phyloP scores from a whole-genome alignment of 2,329 filamentous ascomycete genomes.

The Zymoseptoria pseudotritici region DNA sequence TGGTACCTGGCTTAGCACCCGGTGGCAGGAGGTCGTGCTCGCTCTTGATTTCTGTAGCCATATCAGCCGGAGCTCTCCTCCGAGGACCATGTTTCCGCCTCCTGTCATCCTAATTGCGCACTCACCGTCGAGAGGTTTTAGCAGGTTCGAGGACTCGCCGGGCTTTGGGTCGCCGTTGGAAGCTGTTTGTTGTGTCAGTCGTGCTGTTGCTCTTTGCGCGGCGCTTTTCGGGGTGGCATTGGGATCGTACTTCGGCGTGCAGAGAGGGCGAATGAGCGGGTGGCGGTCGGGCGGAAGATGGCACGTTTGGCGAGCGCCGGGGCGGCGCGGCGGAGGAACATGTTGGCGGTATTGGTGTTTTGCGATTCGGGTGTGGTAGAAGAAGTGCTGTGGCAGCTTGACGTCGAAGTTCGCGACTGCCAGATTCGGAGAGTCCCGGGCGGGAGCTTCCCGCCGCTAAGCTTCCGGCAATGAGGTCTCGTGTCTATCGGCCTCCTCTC shows the following conservation, averaged over 20 bases:
- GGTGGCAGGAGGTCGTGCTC: slow-evolving; percentile 78
- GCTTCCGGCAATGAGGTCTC: not conserved
- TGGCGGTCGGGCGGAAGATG: slow-evolving; percentile 33
- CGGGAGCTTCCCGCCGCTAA: not conserved
- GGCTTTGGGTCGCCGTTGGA: slow-evolving; percentile 28
- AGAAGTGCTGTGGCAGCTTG: not conserved
- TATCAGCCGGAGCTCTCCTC: slow-evolving; percentile 7
- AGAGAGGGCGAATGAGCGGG: slow-evolving; percentile 41
- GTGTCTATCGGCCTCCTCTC: not conserved
- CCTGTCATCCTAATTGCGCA: slow-evolving; percentile 2
- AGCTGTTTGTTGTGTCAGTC: slow-evolving; percentile 7
- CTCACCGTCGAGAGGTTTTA: slow-evolving; percentile 42
- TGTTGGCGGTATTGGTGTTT: slow-evolving; percentile 15
- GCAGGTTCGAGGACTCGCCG: slow-evolving; percentile 31
- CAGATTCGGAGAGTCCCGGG: not conserved
- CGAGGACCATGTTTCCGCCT: slow-evolving; percentile 1
- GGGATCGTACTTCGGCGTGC: slow-evolving; percentile 39
- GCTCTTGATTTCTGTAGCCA: slow-evolving; percentile 64
- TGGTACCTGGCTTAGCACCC: slow-evolving; percentile 71
- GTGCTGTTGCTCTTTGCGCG: slow-evolving; percentile 7
- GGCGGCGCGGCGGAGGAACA: slow-evolving; percentile 45
- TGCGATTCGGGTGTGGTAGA: not conserved
- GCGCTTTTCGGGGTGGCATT: slow-evolving; percentile 11
- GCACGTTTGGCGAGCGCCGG: slow-evolving; percentile 41
- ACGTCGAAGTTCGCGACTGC: not conserved